These are phyloP conservation scores for Heliamphora exappendiculata DNA, from an alignment of 148 eudicot species.

Conservation along the genomic window DNA sequence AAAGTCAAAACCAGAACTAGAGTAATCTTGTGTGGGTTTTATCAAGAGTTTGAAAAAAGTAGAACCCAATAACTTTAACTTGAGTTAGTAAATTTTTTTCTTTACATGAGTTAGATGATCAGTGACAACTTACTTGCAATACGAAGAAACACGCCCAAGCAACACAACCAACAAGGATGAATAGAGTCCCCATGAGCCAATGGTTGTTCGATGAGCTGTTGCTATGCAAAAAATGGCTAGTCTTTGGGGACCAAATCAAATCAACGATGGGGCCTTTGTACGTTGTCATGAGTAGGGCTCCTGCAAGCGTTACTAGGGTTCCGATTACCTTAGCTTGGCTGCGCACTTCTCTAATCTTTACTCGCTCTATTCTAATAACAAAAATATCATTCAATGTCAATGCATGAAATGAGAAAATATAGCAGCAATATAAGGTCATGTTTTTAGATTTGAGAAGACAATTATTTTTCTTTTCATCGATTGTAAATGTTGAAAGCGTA, in stretches of 20 bases:
- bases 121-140: constrained; percentile 36
- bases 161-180: constrained; percentile 41
- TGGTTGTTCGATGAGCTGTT: constrained; percentile 24
- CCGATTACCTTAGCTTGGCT: constrained; percentile 60
- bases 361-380: constrained; percentile 38
- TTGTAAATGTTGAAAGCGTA: too few species aligned
- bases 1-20: too few species aligned
- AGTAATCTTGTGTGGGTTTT: too few species aligned
- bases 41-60: too few species aligned
- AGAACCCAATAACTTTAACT: too few species aligned
- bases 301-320: constrained; percentile 49
- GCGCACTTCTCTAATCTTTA: constrained; percentile 46
- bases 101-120: background rate
- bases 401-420: too few species aligned
- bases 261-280: constrained; percentile 52
- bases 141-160: constrained; percentile 62
- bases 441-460: too few species aligned
- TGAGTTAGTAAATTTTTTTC: background rate
- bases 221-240: constrained; percentile 6
- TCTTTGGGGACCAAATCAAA: constrained; percentile 26
- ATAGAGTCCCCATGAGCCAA: constrained; percentile 50
- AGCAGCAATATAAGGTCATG: too few species aligned
- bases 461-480: too few species aligned
- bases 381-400: too few species aligned
- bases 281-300: constrained; percentile 53